Evolutionary conservation across 2,329 filamentous ascomycete genomes (phyloP).

Genomic region (Stachybotrys echinatus): DNA sequence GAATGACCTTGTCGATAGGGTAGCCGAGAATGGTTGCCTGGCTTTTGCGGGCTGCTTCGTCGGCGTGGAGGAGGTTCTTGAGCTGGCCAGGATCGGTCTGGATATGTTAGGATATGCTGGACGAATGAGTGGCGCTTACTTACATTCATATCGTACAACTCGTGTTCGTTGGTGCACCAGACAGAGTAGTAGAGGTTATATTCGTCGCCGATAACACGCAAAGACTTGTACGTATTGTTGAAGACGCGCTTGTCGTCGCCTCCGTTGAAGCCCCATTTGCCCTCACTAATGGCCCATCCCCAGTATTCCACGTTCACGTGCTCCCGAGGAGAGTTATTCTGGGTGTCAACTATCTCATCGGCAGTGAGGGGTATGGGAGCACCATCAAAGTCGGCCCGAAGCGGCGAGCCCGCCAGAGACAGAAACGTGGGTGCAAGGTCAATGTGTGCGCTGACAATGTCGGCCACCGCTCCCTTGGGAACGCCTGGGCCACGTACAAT

Average conservation of each 20-base stretch:
- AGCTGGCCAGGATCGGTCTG: conserved; percentile 46
- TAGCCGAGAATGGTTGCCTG: conserved; percentile 21
- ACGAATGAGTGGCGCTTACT: conserved; percentile 7
- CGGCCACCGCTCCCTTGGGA: conserved; percentile 25
- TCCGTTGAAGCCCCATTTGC: conserved; percentile 14
- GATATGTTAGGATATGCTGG: background rate
- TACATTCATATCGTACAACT: conserved; percentile 48
- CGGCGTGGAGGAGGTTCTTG: conserved; percentile 16
- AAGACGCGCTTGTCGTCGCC: conserved; percentile 11
- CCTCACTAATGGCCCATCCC: conserved; percentile 32
- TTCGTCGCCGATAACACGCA: conserved; percentile 37
- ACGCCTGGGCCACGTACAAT: conserved; percentile 43
- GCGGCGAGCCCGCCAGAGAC: conserved; percentile 17
- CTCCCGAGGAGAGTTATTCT: conserved; percentile 30
- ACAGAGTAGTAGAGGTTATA: conserved; percentile 53
- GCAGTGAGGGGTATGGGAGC: conserved; percentile 33
- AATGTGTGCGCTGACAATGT: conserved; percentile 42
- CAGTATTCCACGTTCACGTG: conserved; percentile 50
- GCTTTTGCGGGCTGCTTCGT: conserved; percentile 7
- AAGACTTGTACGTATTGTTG: conserved; percentile 50
- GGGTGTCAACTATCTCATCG: background rate
- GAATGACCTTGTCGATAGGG: conserved; percentile 33
- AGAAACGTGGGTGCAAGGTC: conserved; percentile 53
- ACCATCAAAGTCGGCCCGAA: conserved; percentile 45
- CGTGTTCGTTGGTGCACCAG: conserved; percentile 45